Conservation (phyloP, 1,284 basidiomycete species). For the Rhodotorula sp. region DNA sequence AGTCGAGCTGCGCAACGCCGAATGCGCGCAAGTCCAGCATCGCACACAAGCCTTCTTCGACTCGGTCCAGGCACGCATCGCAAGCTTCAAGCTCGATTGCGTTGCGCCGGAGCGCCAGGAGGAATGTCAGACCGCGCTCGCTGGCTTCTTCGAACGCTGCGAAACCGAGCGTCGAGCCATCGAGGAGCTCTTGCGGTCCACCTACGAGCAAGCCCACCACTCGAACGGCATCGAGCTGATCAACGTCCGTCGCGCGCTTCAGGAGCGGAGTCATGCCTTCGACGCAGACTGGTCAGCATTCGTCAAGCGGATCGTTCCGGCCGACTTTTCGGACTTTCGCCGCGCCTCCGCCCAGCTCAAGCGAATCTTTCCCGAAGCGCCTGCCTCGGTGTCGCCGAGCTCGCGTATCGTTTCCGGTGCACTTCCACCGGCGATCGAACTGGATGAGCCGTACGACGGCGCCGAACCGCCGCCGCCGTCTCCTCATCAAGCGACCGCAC, state of each 20-base stretch:
- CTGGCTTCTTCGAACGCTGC: slow-evolving; percentile 24
- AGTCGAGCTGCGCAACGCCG: slow-evolving; percentile 81
- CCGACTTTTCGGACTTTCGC: slow-evolving; percentile 48
- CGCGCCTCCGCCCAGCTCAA: slow-evolving; percentile 52
- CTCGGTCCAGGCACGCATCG: slow-evolving; percentile 55
- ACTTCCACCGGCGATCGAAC: slow-evolving; percentile 46
- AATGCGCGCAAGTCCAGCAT: slow-evolving; percentile 73
- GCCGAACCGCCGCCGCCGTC: background rate
- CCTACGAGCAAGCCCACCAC: slow-evolving; percentile 74
- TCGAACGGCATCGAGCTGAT: slow-evolving; percentile 57
- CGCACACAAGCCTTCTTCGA: slow-evolving; percentile 65
- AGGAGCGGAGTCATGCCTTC: slow-evolving; percentile 96
- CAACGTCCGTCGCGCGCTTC: slow-evolving; percentile 72
- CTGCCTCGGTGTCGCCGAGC: slow-evolving; percentile 46
- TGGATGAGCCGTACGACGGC: slow-evolving; percentile 39
- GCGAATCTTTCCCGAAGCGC: slow-evolving; percentile 54
- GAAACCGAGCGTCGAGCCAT: slow-evolving; percentile 59
- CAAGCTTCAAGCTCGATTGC: slow-evolving; percentile 53
- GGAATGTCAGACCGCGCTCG: slow-evolving; percentile 34
- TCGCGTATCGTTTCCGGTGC: slow-evolving; percentile 33
- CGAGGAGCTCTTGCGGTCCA: slow-evolving; percentile 67
- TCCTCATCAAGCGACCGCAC: background rate
- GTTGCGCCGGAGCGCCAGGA: slow-evolving; percentile 39
- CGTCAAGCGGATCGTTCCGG: slow-evolving; percentile 52
- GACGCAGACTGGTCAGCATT: slow-evolving; percentile 71